These are phyloP conservation scores for Nothophaeocryptopus gaeumannii DNA, from an alignment of 2,329 filamentous ascomycete species.

Conservation along the genomic window DNA sequence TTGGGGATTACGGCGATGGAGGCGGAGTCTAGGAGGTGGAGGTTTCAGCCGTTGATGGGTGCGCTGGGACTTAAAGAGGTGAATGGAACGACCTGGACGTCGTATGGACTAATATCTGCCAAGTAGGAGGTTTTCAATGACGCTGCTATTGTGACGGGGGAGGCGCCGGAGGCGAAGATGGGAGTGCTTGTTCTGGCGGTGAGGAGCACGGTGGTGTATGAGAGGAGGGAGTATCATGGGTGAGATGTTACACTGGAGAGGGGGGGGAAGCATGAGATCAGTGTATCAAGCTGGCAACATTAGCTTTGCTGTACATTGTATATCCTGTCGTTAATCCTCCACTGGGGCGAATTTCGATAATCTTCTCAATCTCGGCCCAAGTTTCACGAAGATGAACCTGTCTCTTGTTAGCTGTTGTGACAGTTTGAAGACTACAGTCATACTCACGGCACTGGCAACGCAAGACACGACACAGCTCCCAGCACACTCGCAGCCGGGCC, in stretches of 20 bases:
- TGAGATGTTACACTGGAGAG: not conserved
- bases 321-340: conserved; percentile 4
- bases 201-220: not conserved
- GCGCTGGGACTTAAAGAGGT: conserved; percentile 31
- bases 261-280: not conserved
- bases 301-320: not conserved
- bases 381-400: conserved; percentile 44
- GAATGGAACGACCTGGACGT: conserved; percentile 29
- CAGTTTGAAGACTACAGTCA: not conserved
- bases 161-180: not conserved
- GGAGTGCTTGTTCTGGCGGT: conserved; percentile 2
- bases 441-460: conserved; percentile 41
- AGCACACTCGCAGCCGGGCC: conserved; percentile 44
- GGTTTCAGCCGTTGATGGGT: conserved; percentile 28
- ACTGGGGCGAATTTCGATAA: conserved; percentile 37
- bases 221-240: not conserved
- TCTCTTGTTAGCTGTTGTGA: not conserved
- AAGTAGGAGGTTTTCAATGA: conserved; percentile 23
- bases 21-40: conserved; percentile 32
- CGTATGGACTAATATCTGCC: conserved; percentile 25
- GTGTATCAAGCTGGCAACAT: not conserved
- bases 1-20: conserved; percentile 28
- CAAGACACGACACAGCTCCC: conserved; percentile 40
- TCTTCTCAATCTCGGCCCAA: conserved; percentile 40
- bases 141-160: not conserved